phyloP scores from a whole-genome alignment of 495 filamentous ascomycete species.

The Hypoxylon crocopeplum region DNA sequence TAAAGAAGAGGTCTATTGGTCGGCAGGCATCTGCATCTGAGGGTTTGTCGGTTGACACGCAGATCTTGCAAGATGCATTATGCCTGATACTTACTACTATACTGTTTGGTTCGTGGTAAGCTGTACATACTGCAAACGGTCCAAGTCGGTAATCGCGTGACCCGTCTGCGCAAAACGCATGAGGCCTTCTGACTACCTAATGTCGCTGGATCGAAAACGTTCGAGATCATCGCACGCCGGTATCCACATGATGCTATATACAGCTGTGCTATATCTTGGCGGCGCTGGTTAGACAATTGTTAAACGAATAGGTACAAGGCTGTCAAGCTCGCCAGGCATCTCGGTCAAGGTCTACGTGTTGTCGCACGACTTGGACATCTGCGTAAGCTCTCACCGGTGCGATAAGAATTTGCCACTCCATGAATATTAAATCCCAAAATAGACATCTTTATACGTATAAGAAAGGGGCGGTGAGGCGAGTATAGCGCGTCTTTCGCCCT shows the following conservation, averaged over 20 bases:
- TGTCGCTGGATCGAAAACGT: slow-evolving; percentile 1
- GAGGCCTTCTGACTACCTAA: slow-evolving; percentile 20
- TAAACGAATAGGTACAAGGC: slow-evolving; percentile 1
- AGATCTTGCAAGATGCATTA: slow-evolving; percentile 29
- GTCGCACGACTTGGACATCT: slow-evolving; percentile 28
- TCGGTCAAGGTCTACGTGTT: slow-evolving; percentile 4
- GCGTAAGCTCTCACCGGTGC: slow-evolving; percentile 30
- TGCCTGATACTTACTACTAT: slow-evolving; percentile 1
- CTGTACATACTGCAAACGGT: slow-evolving; percentile 14
- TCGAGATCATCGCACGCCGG: background rate
- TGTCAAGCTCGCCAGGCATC: slow-evolving; percentile 10
- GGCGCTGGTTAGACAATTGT: background rate
- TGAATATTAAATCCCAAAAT: slow-evolving; percentile 27
- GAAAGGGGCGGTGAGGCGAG: slow-evolving; percentile 12
- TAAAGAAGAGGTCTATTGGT: slow-evolving; percentile 2
- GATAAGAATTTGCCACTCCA: slow-evolving; percentile 13
- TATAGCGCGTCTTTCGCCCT: background rate
- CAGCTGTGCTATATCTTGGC: slow-evolving; percentile 15
- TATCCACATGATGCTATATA: background rate
- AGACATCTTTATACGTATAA: background rate
- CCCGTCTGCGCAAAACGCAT: slow-evolving; percentile 12
- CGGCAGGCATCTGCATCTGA: slow-evolving; percentile 5
- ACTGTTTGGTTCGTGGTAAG: slow-evolving; percentile 10
- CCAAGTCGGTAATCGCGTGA: slow-evolving; percentile 29
- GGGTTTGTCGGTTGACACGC: slow-evolving; percentile 23